Base-by-base conservation (phyloP, 495 filamentous ascomycete genomes). In the Hypoxylon crocopeplum region DNA sequence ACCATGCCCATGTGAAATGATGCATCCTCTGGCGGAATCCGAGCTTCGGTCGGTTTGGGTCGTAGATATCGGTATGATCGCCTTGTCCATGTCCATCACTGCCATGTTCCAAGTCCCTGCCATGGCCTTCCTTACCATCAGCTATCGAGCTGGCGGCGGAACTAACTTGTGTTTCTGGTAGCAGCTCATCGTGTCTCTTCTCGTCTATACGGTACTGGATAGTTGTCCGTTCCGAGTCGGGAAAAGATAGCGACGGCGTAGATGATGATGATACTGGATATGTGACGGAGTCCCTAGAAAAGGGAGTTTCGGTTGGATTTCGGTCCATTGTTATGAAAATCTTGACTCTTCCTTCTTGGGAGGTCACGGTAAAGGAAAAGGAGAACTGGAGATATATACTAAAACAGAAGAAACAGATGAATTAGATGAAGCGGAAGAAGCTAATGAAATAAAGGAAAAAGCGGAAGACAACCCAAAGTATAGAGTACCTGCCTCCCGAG, bases 1-100 rank as follows among this genome's bases (percentile, higher is more conserved):
- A 90, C 84, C 85, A 88, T 10, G 85, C 85, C 82, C 84, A 88
- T 13, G 86, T 89, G 64, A 88, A 87, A 58, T 88, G 86, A 40
- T 81, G 77, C 6, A 88, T 68, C 3, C 86, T 74, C 37, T 81
- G 71, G 7, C 72, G 66, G 27, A 82, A 8, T 24, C 62, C 62
- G 41, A 56, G 33, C 47, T 62, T 66, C 13, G 62, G 62, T 38
- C 62, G 62, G 16, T 61, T 66, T 8, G 62, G 62, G 12, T 66
- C 62, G 56, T 61, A 38, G 7, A 61, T 44, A 46, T 66, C 62
- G 7, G 52, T 15, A 19, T 52, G 45, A 0, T 49, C 57, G 21
- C 25, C 15, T 13, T 63, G 17, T 11, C 33, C 39, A 30, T 64
- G 49, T 4, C 37, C 49, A 17, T 48, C 11, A 39, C 1, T n/a